Percentiles rank a stretch among this genome's conserved stretches.
phyloP scores from a whole-genome alignment of 2,329 filamentous ascomycete species.

The Onygenales sp. region DNA sequence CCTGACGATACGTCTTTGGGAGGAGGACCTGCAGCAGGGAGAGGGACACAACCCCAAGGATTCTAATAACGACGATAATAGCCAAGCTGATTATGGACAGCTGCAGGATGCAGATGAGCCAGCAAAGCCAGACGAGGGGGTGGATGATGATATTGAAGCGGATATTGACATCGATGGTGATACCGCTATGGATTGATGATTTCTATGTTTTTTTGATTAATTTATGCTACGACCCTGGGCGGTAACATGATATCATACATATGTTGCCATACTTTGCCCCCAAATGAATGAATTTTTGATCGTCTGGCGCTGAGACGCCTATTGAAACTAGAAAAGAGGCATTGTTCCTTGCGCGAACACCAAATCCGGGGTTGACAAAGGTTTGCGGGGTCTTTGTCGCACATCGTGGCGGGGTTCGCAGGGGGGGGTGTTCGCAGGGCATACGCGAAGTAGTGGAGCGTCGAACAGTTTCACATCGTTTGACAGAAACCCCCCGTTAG shows the following conservation, averaged over 20 bases:
- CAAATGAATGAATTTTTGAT: too few species aligned
- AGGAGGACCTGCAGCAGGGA: constrained; percentile 26
- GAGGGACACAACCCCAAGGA: constrained; percentile 12
- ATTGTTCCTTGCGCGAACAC: too few species aligned
- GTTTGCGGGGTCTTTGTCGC: too few species aligned
- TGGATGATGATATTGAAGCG: neutral
- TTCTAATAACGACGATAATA: constrained; percentile 5
- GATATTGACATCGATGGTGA: constrained; percentile 7
- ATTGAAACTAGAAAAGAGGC: too few species aligned
- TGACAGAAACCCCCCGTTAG: too few species aligned
- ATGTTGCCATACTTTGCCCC: too few species aligned
- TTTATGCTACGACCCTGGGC: neutral
- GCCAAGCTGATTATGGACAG: neutral
- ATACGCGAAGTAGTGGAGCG: too few species aligned
- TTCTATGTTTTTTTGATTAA: neutral
- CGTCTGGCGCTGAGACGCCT: too few species aligned
- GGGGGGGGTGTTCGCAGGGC: too few species aligned
- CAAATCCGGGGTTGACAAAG: too few species aligned
- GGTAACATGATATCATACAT: neutral
- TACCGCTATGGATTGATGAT: constrained; percentile 5
- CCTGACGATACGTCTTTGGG: constrained; percentile 53
- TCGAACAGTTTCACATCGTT: too few species aligned
- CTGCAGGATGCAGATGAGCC: neutral
- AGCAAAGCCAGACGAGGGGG: neutral
- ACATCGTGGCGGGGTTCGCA: too few species aligned